Evolutionary conservation across 257 asterid species (phyloP).

Genomic region (Coffea canephora): DNA sequence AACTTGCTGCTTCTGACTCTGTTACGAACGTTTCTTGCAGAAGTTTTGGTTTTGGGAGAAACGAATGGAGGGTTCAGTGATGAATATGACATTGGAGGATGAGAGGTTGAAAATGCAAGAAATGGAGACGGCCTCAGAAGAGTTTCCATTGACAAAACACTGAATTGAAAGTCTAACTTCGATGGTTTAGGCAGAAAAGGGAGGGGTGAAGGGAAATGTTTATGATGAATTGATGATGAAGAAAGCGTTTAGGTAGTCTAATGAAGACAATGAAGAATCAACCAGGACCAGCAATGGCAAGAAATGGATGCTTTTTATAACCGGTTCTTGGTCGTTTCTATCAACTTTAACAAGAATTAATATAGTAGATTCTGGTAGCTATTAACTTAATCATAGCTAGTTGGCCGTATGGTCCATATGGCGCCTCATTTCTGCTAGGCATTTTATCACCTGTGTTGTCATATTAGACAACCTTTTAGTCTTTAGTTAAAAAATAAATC

Average conservation of each 20-base stretch:
- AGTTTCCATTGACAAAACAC: conserved; percentile 45
- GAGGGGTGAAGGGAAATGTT: neutral
- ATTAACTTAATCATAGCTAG: neutral
- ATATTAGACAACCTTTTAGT: neutral
- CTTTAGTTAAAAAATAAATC: neutral
- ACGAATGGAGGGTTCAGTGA: conserved; percentile 26
- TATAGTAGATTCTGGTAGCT: neutral
- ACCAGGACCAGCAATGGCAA: neutral
- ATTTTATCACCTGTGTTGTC: neutral
- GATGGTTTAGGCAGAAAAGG: neutral
- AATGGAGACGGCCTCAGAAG: conserved; percentile 42
- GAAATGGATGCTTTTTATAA: conserved; percentile 14
- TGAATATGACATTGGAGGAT: conserved; percentile 18
- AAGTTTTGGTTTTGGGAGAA: conserved; percentile 12
- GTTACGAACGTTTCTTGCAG: conserved; percentile 26
- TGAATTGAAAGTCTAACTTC: neutral
- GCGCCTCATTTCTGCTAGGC: neutral
- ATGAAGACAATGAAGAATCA: conserved; percentile 20
- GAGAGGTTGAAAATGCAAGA: conserved; percentile 32
- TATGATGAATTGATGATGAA: neutral
- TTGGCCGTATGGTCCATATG: neutral
- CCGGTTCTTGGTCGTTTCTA: conserved; percentile 4
- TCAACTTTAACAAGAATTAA: neutral
- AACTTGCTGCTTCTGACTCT: conserved; percentile 32
- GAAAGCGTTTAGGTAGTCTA: neutral